These are phyloP conservation scores for Cyberlindnera maritima DNA, from an alignment of 805 yeast species.

Conservation along the genomic window DNA sequence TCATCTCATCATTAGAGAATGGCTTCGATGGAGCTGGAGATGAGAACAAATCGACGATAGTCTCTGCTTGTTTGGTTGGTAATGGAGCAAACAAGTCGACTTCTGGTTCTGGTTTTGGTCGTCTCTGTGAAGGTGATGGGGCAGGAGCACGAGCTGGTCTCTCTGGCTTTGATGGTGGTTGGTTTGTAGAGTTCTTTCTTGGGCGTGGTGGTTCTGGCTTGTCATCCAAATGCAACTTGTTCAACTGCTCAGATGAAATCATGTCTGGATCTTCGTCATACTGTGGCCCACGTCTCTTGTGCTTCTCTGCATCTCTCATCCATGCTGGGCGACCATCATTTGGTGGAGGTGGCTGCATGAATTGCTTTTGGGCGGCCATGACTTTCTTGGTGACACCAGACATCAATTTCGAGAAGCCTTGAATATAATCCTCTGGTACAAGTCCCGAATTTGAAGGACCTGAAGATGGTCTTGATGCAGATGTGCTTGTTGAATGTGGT, in stretches of 20 bases:
- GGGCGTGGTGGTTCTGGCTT: constrained; percentile 13
- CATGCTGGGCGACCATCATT: constrained; percentile 58
- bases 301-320: constrained; percentile 61
- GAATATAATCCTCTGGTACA: constrained; percentile 19
- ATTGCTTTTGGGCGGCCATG: constrained; percentile 31
- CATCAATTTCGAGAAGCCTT: constrained; percentile 21
- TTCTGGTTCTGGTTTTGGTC: constrained; percentile 11
- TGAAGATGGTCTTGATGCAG: background rate
- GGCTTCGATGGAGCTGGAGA: constrained; percentile 1
- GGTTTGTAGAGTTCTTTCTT: constrained; percentile 9
- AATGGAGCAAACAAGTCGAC: constrained; percentile 22
- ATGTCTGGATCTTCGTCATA: constrained; percentile 47
- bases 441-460: background rate
- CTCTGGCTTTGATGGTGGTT: constrained; percentile 1
- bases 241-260: constrained; percentile 31
- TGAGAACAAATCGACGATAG: constrained; percentile 13
- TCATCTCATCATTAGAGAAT: constrained; percentile 22
- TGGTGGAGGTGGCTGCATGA: constrained; percentile 20
- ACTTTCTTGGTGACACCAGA: constrained; percentile 24
- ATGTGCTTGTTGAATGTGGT: constrained; percentile 3
- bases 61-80: constrained; percentile 8
- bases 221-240: constrained; percentile 12
- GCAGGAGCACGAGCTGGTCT: constrained; percentile 3
- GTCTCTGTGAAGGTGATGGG: constrained; percentile 4
- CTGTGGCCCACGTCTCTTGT: constrained; percentile 34